A percentile compares a stretch with the other conserved stretches of the same genome.
These are phyloP conservation scores for Dacryopinax spathularia DNA, from an alignment of 768 basidiomycete species.

Conservation along the genomic window DNA sequence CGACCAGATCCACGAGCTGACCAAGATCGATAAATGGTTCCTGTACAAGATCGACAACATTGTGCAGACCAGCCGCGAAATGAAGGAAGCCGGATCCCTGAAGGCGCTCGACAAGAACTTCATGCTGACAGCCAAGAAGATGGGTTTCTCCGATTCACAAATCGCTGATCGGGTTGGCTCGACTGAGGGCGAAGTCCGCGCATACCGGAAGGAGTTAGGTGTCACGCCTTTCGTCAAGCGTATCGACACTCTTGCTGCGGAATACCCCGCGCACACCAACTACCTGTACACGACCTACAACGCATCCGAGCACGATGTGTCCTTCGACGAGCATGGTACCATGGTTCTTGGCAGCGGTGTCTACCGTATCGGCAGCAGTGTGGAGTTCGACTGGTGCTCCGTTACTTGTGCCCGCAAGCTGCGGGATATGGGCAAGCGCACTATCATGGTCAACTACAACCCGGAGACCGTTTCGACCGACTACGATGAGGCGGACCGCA, in stretches of 20 bases:
- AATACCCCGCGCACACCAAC: constrained; percentile 97
- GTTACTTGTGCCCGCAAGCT: constrained; percentile 92
- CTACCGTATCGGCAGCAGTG: constrained; percentile 94
- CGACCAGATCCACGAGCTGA: constrained; percentile 78
- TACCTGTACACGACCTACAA: constrained; percentile 99
- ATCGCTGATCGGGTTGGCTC: constrained; percentile 68
- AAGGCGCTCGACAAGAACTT: constrained; percentile 58
- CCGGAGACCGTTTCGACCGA: constrained; percentile 99
- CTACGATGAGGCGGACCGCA: constrained; percentile 96
- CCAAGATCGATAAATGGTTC: constrained; percentile 99
- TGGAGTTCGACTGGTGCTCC: constrained; percentile 99
- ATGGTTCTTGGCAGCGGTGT: constrained; percentile 98
- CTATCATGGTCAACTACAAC: constrained; percentile 99
- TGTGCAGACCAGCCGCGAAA: constrained; percentile 64
- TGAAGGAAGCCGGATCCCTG: constrained; percentile 57
- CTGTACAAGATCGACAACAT: constrained; percentile 98
- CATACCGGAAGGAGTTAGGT: constrained; percentile 68
- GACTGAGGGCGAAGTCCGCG: constrained; percentile 66
- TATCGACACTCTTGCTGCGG: constrained; percentile 96
- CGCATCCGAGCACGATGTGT: constrained; percentile 86
- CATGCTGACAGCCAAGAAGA: constrained; percentile 75
- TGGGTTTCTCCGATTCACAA: constrained; percentile 90
- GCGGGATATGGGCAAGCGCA: constrained; percentile 81
- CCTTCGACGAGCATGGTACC: constrained; percentile 93
- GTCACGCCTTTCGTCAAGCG: constrained; percentile 97